Base-by-base conservation (phyloP, 441 rosid species). In the Jatropha multifida region DNA sequence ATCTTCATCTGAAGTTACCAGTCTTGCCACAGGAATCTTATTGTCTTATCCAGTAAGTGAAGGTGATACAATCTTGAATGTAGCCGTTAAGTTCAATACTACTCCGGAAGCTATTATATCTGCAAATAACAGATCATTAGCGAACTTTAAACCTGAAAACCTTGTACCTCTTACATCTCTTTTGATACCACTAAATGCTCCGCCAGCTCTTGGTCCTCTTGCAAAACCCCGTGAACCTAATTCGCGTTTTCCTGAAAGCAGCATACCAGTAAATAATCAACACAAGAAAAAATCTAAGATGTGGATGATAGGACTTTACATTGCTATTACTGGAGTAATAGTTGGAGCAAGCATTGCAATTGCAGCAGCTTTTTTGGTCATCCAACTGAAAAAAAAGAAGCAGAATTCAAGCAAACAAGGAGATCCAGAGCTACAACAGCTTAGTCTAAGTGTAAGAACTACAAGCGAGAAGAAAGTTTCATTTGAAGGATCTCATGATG, bases 381-480 rank as follows among this genome's bases (percentile, higher is more conserved):
- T 89, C 56, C 80, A 77, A 51, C 18, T 81, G 78, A 89, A 84
- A 85, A 88, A 77, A 81, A 89, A 81, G 80, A 80, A 81, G 69
- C 75, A 81, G 60, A 75, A 32, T 63, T 75, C 78, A 54, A 74
- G 54, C 68, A 61, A 82, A 80, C 79, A 79, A 8, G 82, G 73
- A 58, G 99, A 93, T 80, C 72, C 85, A 68, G 98, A 94, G 88
- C 83, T 89, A 46, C 88, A 88, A 70, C 96, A 91, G 84, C 94
- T 88, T 55, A 88, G 87, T 69, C 81, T 88, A 73, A 93, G 97
- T 75, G 88, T 91, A 77, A 80, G 94, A 77, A 93, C 98, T 46
- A 84, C 92, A 2, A 93, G 97, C 58, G 92, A 93, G 76, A 93
- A 94, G 85, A 93, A 93, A 82, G 87, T 93, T 37, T 93, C 98